Base-by-base conservation (phyloP, 2,329 filamentous ascomycete species). In the Clonostachys rosea region DNA sequence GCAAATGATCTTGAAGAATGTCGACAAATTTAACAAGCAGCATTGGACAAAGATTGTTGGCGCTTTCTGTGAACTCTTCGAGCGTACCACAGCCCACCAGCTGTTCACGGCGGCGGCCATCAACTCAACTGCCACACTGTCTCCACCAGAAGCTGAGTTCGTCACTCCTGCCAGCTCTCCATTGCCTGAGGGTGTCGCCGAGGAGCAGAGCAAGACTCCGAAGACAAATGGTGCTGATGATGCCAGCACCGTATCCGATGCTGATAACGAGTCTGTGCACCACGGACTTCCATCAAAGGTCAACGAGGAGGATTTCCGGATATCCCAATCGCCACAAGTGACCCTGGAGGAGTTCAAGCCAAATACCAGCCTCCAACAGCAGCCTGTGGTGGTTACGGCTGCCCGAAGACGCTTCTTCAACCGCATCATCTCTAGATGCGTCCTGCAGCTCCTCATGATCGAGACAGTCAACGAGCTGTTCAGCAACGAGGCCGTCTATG, bases 401-500 rank as follows among this genome's bases (percentile, higher is more conserved):
- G 91, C 94, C 1, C 87, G 94, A 24, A 83, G 94, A 35, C 87
- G 91, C 45, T 96, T 96, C 74, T 99, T 99, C 78, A 99, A 99
- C 70, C 89, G 92, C 56, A 99, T 99, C 66, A 99, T 99, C 67
- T 96, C 92, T 13, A 92, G 95, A 55, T 99, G 94, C 63, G 95
- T 99, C 5, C 75, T 99, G 9, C 95, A 99, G 66, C 81, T 99
- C 3, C 83, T 99, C 53, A 99, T 99, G 91, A 99, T 99, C 57
- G 95, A 99, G 67, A 99, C 95, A 0, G 95, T 99, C 40, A 95
- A 95, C 60, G 95, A 99, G 67, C 83, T 99, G 43, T 99, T 99
- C 73, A 95, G 91, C 56, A 99, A 97, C 66, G 91, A 97, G 62
- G 83, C 88, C 2, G 95, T 99, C 14, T 99, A 99, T 63, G 78